phyloP scores from a whole-genome alignment of 2,329 filamentous ascomycete genomes.

The Colletotrichum sp. region DNA sequence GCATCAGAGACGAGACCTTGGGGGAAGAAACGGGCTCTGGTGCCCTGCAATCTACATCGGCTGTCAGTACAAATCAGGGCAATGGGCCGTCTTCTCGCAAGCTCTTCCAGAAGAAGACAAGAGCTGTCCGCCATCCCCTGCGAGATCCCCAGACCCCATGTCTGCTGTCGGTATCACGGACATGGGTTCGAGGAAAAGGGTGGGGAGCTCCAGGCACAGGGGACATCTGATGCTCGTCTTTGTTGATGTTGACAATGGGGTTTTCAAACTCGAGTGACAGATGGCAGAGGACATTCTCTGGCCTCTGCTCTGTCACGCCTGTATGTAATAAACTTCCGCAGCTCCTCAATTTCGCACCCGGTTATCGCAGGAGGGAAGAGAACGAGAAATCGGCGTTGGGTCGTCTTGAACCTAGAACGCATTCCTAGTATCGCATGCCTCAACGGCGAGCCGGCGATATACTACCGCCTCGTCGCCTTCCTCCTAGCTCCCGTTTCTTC shows the following conservation, averaged over 20 bases:
- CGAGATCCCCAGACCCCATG: conserved; percentile 8
- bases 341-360: neutral
- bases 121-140: conserved; percentile 11
- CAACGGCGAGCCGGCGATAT: neutral
- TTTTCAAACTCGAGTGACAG: neutral
- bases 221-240: neutral
- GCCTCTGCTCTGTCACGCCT: neutral
- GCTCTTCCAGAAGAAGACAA: conserved; percentile 18
- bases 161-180: conserved; percentile 5
- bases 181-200: neutral
- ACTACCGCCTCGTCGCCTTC: neutral
- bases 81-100: conserved; percentile 22
- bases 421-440: neutral
- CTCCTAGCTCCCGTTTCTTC: neutral
- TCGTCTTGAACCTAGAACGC: neutral
- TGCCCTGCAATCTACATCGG: conserved; percentile 9
- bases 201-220: neutral
- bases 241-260: neutral
- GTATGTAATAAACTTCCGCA: neutral
- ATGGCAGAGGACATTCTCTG: neutral
- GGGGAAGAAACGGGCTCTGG: neutral
- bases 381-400: neutral
- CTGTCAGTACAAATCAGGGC: conserved; percentile 3
- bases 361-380: neutral
- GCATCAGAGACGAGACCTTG: neutral